Percentiles rank a stretch among this genome's conserved stretches.
Evolutionary conservation across 371 early-diverging fungal genomes (phyloP).

Genomic region (Lichtheimia hyalospora): DNA sequence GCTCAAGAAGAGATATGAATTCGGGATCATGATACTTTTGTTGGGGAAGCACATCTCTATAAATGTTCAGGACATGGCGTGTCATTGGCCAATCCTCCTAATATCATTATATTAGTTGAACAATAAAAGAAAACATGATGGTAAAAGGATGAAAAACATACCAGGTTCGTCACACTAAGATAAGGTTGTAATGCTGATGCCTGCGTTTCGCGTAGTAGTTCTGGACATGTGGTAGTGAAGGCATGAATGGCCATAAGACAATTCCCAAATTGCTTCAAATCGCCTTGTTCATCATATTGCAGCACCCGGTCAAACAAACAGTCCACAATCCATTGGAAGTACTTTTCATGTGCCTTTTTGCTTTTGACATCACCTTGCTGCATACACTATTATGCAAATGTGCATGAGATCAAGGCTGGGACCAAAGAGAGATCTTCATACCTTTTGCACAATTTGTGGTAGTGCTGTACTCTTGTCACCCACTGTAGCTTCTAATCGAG

Average conservation of each 20-base stretch:
- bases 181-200: slow-evolving; percentile 53
- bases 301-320: slow-evolving; percentile 61
- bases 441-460: slow-evolving; percentile 35
- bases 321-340: slow-evolving; percentile 54
- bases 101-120: neutral
- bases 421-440: neutral
- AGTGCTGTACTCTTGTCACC: slow-evolving; percentile 21
- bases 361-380: slow-evolving; percentile 33
- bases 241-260: slow-evolving; percentile 42
- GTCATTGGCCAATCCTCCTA: slow-evolving; percentile 54
- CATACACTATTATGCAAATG: slow-evolving; percentile 22
- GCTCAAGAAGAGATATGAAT: slow-evolving; percentile 55
- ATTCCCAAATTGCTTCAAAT: slow-evolving; percentile 28
- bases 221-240: slow-evolving; percentile 45
- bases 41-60: slow-evolving; percentile 59
- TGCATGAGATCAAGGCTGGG: neutral
- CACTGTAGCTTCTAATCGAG: slow-evolving; percentile 25
- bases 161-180: slow-evolving; percentile 33
- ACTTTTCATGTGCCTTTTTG: slow-evolving; percentile 33
- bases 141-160: slow-evolving; percentile 8
- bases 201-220: slow-evolving; percentile 40
- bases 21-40: slow-evolving; percentile 55
- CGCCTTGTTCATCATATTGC: slow-evolving; percentile 50
- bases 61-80: slow-evolving; percentile 53
- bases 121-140: slow-evolving; percentile 1